Conservation (phyloP, 2,329 filamentous ascomycete genomes). For the Fusarium luffae region DNA sequence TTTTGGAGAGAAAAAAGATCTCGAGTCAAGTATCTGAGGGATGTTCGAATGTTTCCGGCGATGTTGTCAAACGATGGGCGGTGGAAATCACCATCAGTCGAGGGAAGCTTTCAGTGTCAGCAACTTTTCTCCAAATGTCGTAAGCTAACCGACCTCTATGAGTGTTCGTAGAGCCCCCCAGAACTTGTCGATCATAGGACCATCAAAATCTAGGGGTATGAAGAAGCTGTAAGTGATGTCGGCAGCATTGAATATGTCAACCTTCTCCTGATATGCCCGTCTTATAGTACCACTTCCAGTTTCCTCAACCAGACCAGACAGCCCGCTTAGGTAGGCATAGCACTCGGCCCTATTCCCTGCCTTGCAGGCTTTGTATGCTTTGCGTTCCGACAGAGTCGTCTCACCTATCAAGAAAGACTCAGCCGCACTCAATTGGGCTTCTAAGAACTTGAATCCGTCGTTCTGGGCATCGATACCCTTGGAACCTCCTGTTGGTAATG, state of each 20-base stretch:
- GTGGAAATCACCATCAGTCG: background rate
- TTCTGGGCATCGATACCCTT: background rate
- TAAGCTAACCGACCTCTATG: constrained; percentile 43
- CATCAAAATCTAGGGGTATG: constrained; percentile 51
- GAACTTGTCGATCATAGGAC: constrained; percentile 54
- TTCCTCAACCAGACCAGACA: constrained; percentile 40
- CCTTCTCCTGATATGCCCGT: constrained; percentile 47
- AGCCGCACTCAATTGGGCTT: constrained; percentile 41
- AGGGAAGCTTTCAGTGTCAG: constrained; percentile 28
- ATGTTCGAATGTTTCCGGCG: constrained; percentile 26
- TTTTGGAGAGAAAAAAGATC: constrained; percentile 47
- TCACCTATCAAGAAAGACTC: constrained; percentile 45
- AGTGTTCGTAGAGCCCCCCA: constrained; percentile 56
- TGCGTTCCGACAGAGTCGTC: constrained; percentile 44
- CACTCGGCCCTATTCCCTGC: constrained; percentile 39
- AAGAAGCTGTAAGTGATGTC: constrained; percentile 57
- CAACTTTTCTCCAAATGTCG: background rate
- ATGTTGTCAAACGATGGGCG: constrained; percentile 9
- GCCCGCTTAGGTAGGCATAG: constrained; percentile 39
- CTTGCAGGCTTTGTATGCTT: constrained; percentile 46
- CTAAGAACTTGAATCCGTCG: constrained; percentile 26
- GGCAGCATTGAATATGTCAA: constrained; percentile 56
- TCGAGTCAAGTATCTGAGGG: constrained; percentile 40
- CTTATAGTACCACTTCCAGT: constrained; percentile 39
- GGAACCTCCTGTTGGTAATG: constrained; percentile 12